Evolutionary conservation across 2,329 filamentous ascomycete genomes (phyloP).

Genomic region (Pestalotiopsis sp.): DNA sequence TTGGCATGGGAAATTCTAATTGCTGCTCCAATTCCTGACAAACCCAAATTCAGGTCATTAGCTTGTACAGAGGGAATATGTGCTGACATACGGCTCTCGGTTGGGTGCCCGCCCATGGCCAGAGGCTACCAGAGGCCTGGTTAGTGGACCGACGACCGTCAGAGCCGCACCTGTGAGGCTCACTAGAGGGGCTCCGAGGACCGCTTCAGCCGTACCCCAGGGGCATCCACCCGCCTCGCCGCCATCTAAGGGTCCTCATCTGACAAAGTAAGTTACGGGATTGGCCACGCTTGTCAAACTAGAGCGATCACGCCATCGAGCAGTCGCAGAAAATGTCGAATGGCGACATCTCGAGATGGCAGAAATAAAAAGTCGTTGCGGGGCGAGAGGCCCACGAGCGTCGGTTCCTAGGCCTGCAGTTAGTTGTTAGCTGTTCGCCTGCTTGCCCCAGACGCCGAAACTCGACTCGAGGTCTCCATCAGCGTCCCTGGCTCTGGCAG

Average conservation of each 20-base stretch:
- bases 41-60: neutral
- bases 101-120: neutral
- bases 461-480: neutral
- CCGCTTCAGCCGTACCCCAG: conserved; percentile 10
- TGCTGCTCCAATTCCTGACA: neutral
- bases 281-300: conserved; percentile 10
- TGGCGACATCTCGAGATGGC: conserved; percentile 14
- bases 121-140: neutral
- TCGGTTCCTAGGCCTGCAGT: conserved; percentile 11
- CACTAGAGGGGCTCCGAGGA: conserved; percentile 10
- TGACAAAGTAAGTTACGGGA: conserved; percentile 13
- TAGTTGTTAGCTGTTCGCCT: neutral
- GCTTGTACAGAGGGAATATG: neutral
- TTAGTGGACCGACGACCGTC: conserved; percentile 12
- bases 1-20: neutral
- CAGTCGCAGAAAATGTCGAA: conserved; percentile 16
- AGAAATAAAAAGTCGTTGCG: conserved; percentile 14
- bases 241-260: conserved; percentile 13
- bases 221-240: neutral
- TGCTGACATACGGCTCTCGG: conserved; percentile 7
- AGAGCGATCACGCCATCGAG: conserved; percentile 18
- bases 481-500: neutral
- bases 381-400: conserved; percentile 5
- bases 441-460: conserved; percentile 5
- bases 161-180: conserved; percentile 14